Evolutionary conservation across 2,329 filamentous ascomycete species (phyloP), one percentile per base, ranked within the genome.

Genomic region (Fusarium secorum): DNA sequence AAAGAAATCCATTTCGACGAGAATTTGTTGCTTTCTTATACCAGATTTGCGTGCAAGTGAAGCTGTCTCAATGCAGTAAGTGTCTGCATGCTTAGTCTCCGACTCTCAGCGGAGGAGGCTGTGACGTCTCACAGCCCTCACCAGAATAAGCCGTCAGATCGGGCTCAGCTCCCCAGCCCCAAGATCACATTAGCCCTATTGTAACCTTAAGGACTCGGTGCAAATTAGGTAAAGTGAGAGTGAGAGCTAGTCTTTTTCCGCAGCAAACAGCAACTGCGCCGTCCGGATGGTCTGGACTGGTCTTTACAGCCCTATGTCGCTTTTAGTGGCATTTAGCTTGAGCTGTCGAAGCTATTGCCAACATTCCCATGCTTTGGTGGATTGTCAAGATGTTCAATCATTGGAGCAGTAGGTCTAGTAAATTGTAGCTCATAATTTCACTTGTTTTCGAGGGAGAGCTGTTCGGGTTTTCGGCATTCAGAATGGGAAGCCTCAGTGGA

Each of bases 201-300:
- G 64, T 71, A 68, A 71, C 57, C 68, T 71, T 71, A 68, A 71
- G 60, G 22, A 26, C 22, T 41, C 38, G 48, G 44, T 13, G 20
- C 39, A 24, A 64, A 48, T 51, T 70, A 44, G 41, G 36, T 36
- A 41, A 58, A 54, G 46, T 38, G 32, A 39, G n/a, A n/a, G n/a
- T n/a, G n/a, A n/a, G n/a, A n/a, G n/a, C n/a, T n/a, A n/a, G n/a
- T n/a, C n/a, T 30, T 14, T 3, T 28, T 24, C 42, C 49, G 46
- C 41, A 67, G 55, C 13, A 22, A 10, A 70, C 1, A 11, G 28
- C 20, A 36, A 30, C 53, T 67, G 44, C 56, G 49, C 55, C 39
- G 32, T 49, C 35, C 15, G 18, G 17, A 42, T 63, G 28, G 28
- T 28, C 36, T 42, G 24, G 55, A 20, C 49, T 35, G 30, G 11